Percentiles rank a stretch among this genome's conserved stretches.
Conservation (phyloP, 257 asterid species). For the Fraxinus excelsior region DNA sequence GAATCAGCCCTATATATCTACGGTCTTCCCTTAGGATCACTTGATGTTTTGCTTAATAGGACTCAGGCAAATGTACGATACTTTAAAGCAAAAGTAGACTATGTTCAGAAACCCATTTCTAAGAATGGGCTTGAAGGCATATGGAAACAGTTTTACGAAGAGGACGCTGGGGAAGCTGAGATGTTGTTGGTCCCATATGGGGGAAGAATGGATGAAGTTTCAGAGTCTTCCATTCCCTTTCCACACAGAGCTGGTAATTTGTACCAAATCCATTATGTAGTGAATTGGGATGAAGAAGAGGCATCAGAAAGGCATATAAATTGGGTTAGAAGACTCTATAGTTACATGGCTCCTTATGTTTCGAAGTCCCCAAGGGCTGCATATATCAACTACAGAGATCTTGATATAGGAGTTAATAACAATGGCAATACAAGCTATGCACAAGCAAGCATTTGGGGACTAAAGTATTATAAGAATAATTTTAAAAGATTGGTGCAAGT, state of each 20-base stretch:
- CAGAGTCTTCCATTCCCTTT: not conserved
- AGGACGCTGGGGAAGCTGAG: not conserved
- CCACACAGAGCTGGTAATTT: not conserved
- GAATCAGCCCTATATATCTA: not conserved
- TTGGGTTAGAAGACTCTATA: not conserved
- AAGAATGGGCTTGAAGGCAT: constrained; percentile 22
- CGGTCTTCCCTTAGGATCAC: not conserved
- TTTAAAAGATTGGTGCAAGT: not conserved
- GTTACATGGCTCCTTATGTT: not conserved
- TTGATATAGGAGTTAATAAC: not conserved
- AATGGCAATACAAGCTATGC: not conserved
- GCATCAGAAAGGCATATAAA: not conserved
- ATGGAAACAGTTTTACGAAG: not conserved
- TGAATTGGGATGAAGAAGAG: not conserved
- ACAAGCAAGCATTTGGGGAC: not conserved
- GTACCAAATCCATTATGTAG: not conserved
- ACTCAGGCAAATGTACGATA: not conserved
- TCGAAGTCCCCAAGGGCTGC: not conserved
- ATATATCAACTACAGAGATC: constrained; percentile 23
- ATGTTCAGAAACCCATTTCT: not conserved
- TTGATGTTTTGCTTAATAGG: not conserved
- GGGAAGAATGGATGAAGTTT: constrained; percentile 24
- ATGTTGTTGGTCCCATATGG: constrained; percentile 18
- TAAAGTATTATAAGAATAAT: not conserved
- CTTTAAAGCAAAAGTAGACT: not conserved